A percentile compares a stretch with the other conserved stretches of the same genome.
Conservation (phyloP, 805 yeast species). For the Candida boleticola region DNA sequence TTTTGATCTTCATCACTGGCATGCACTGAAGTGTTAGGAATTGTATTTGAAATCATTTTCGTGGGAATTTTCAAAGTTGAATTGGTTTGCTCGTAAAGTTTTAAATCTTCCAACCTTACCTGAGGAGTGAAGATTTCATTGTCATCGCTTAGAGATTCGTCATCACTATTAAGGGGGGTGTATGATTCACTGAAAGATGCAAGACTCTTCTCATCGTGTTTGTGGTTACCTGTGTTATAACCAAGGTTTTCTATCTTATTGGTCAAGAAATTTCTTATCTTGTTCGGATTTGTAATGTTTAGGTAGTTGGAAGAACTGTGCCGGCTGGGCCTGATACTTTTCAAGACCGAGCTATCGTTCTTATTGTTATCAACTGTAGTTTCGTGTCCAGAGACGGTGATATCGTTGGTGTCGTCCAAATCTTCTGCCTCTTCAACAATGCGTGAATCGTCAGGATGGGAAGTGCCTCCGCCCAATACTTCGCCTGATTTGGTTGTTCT, state of each 20-base stretch:
- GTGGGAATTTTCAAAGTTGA: background rate
- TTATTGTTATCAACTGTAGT: background rate
- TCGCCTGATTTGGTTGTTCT: slow-evolving; percentile 7
- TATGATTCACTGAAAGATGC: slow-evolving; percentile 1
- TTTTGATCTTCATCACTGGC: slow-evolving; percentile 10
- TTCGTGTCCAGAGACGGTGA: background rate
- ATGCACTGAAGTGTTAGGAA: background rate
- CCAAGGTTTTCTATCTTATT: slow-evolving; percentile 23
- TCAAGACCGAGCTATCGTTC: background rate
- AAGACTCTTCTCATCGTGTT: background rate
- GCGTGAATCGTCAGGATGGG: no score
- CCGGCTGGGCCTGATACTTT: slow-evolving; percentile 1
- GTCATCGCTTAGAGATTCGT: background rate
- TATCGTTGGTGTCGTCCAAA: background rate
- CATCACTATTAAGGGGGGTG: background rate
- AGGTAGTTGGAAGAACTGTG: slow-evolving; percentile 5
- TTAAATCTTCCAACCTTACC: slow-evolving; percentile 5
- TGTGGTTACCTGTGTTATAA: slow-evolving; percentile 8
- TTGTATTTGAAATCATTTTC: background rate
- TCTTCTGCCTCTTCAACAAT: slow-evolving; percentile 6
- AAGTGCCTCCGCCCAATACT: slow-evolving; percentile 1
- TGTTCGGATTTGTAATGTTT: slow-evolving; percentile 15
- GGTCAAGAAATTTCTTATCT: slow-evolving; percentile 21
- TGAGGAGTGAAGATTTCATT: slow-evolving; percentile 2
- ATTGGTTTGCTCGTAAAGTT: slow-evolving; percentile 12